Percentiles rank a stretch among this genome's conserved stretches.
Conservation (phyloP, 441 rosid genomes). For the Erodium texanum region DNA sequence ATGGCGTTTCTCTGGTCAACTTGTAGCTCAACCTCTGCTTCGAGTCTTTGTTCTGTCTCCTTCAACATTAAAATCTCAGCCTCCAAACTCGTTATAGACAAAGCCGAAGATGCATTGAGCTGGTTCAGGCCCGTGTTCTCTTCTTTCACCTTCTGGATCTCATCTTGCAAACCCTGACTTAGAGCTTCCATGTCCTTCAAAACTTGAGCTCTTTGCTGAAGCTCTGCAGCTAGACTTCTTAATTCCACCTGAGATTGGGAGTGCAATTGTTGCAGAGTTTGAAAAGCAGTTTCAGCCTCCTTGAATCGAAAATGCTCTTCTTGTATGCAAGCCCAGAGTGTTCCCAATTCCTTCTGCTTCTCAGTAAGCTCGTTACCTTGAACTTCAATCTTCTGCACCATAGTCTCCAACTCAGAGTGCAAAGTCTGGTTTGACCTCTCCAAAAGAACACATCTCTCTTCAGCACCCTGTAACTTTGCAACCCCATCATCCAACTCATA, state of each 20-base stretch:
- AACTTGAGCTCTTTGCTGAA: slow-evolving; percentile 50
- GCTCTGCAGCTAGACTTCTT: slow-evolving; percentile 52
- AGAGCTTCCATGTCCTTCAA: slow-evolving; percentile 58
- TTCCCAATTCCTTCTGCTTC: slow-evolving; percentile 81
- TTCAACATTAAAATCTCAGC: slow-evolving; percentile 56
- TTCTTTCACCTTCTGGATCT: slow-evolving; percentile 46
- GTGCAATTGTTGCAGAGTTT: slow-evolving; percentile 81
- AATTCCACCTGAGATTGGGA: slow-evolving; percentile 92
- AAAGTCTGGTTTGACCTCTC: slow-evolving; percentile 69
- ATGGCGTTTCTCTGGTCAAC: slow-evolving; percentile 82
- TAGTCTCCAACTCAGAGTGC: slow-evolving; percentile 56
- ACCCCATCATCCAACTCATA: slow-evolving; percentile 55
- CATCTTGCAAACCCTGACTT: slow-evolving; percentile 48
- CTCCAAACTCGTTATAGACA: slow-evolving; percentile 57
- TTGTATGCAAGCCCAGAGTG: slow-evolving; percentile 74
- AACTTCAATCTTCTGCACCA: slow-evolving; percentile 44
- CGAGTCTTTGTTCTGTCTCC: slow-evolving; percentile 70
- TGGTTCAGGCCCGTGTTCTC: slow-evolving; percentile 53
- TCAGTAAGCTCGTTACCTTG: slow-evolving; percentile 72
- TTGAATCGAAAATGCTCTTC: slow-evolving; percentile 71
- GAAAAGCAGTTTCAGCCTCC: slow-evolving; percentile 97
- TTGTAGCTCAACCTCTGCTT: slow-evolving; percentile 72
- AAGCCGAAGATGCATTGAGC: slow-evolving; percentile 60
- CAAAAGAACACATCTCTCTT: slow-evolving; percentile 66
- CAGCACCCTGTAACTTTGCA: slow-evolving; percentile 60